These are phyloP conservation scores for Tulasnella sp. DNA, from an alignment of 768 basidiomycete species.

Conservation along the genomic window DNA sequence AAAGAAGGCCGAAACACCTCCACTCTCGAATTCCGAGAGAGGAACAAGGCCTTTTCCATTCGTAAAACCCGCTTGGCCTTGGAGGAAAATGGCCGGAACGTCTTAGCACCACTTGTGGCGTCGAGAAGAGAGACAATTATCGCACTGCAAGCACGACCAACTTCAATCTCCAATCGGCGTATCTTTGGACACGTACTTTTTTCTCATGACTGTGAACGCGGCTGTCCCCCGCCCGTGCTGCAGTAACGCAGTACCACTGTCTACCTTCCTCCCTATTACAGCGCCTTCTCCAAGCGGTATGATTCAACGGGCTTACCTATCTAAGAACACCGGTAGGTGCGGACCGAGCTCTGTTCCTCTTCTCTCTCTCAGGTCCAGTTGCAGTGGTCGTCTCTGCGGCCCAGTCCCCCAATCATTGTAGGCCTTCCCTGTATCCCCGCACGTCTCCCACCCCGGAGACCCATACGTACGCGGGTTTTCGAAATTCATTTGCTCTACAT, in stretches of 20 bases:
- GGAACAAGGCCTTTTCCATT: not conserved
- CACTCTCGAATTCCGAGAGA: conserved; percentile 4
- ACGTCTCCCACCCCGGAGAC: conserved; percentile 8
- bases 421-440: not conserved
- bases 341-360: not conserved
- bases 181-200: not conserved
- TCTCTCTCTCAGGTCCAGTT: not conserved
- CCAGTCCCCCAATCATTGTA: not conserved
- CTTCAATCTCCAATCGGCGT: not conserved
- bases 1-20: not conserved
- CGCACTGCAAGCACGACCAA: not conserved
- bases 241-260: not conserved
- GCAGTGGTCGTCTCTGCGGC: not conserved
- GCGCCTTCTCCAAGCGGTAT: not conserved
- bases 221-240: not conserved
- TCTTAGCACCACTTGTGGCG: not conserved
- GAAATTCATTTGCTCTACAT: conserved; percentile 1
- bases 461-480: not conserved
- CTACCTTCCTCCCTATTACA: not conserved
- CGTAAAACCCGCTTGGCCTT: not conserved
- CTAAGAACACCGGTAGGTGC: conserved; percentile 7
- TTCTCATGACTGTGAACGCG: conserved; percentile 8
- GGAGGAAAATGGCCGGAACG: not conserved
- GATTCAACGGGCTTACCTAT: not conserved
- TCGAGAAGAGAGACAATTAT: not conserved